Evolutionary conservation across 257 asterid species (phyloP).

Genomic region (Misopates orontium): DNA sequence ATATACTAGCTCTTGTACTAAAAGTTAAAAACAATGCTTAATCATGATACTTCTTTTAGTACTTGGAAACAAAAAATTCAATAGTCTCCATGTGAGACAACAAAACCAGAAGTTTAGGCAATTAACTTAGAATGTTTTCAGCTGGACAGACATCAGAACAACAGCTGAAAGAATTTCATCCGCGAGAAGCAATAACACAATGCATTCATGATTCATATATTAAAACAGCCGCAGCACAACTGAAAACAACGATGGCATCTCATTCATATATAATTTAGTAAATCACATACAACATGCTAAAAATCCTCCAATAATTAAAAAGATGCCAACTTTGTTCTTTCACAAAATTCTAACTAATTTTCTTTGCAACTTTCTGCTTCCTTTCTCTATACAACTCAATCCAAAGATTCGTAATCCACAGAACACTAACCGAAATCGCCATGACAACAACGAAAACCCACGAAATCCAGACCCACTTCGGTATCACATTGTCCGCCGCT

Average conservation of each 20-base stretch:
- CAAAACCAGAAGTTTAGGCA: conserved; percentile 17
- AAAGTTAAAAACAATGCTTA: not conserved
- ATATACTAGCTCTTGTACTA: not conserved
- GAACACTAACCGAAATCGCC: conserved; percentile 76
- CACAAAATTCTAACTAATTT: conserved; percentile 40
- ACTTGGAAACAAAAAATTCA: not conserved
- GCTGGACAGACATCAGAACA: not conserved
- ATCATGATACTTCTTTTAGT: not conserved
- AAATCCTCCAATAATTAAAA: not conserved
- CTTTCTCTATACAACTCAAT: conserved; percentile 55
- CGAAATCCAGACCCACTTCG: conserved; percentile 85
- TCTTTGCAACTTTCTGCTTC: conserved; percentile 37
- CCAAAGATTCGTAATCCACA: conserved; percentile 88
- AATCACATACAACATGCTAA: conserved; percentile 24
- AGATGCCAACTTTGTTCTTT: not conserved
- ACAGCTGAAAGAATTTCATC: not conserved
- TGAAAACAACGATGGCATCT: conserved; percentile 19
- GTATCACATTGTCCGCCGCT: conserved; percentile 62
- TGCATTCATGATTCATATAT: conserved; percentile 9
- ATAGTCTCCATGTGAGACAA: conserved; percentile 7
- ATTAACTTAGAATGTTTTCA: not conserved
- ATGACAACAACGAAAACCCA: conserved; percentile 66
- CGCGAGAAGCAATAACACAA: not conserved
- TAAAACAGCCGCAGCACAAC: conserved; percentile 11
- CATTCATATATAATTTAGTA: conserved; percentile 21